Evolutionary conservation across 202 grass and related monocot genomes (phyloP).

Genomic region (Carex arenaria): DNA sequence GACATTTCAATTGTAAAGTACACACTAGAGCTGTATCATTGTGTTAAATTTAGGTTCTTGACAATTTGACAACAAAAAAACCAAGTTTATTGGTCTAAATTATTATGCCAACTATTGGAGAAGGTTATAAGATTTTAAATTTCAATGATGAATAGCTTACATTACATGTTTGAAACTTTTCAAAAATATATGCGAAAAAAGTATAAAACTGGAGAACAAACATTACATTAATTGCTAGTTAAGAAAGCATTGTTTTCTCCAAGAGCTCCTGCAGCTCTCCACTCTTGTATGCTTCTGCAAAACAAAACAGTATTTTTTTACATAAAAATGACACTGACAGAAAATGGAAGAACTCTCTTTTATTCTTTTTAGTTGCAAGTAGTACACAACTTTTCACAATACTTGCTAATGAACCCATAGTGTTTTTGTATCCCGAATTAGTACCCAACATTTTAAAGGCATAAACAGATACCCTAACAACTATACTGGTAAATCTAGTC

Average conservation of each 20-base stretch:
- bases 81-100: background rate
- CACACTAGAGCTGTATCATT: background rate
- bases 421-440: background rate
- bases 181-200: background rate
- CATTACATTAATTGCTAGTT: background rate
- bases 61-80: background rate
- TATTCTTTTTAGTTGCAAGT: background rate
- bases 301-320: background rate
- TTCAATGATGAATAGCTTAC: slow-evolving; percentile 1
- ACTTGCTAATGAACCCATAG: background rate
- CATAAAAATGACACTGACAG: background rate
- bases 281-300: slow-evolving; percentile 76
- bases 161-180: background rate
- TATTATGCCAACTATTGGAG: background rate
- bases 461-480: background rate
- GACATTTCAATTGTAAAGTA: background rate
- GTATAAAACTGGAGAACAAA: background rate
- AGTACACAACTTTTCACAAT: background rate
- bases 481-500: background rate
- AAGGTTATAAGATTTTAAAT: background rate
- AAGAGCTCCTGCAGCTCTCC: slow-evolving; percentile 73
- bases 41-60: background rate
- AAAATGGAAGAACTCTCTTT: background rate
- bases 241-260: slow-evolving; percentile 68
- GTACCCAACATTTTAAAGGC: background rate